Evolutionary conservation across 441 rosid species (phyloP).

Genomic region (Iberis amara): DNA sequence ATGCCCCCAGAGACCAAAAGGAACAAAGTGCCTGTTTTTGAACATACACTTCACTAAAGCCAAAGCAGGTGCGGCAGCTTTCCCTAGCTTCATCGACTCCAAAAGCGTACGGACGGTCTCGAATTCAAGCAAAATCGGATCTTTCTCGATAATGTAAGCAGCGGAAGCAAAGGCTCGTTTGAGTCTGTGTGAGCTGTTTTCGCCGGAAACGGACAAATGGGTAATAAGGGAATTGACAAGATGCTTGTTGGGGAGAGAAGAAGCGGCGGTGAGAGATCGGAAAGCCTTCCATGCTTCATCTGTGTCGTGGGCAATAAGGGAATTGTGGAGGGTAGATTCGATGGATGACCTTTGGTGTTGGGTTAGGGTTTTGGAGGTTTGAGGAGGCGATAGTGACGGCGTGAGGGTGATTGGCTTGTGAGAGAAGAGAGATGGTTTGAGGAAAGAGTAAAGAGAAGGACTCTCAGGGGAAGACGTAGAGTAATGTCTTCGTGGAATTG

Average conservation of each 20-base stretch:
- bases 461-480: conserved; percentile 43
- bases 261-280: conserved; percentile 53
- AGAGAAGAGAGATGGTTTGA: conserved; percentile 64
- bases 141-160: conserved; percentile 63
- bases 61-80: conserved; percentile 72
- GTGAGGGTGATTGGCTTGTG: conserved; percentile 34
- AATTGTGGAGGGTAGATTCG: conserved; percentile 54
- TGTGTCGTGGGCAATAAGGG: conserved; percentile 46
- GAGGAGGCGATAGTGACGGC: conserved; percentile 30
- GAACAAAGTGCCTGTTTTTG: conserved; percentile 72
- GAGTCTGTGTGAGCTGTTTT: conserved; percentile 47
- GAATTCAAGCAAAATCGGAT: conserved; percentile 50
- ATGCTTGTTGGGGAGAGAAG: conserved; percentile 50
- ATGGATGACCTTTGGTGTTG: conserved; percentile 40
- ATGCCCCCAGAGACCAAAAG: conserved; percentile 73
- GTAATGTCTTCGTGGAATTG: conserved; percentile 31
- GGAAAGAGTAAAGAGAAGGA: conserved; percentile 71
- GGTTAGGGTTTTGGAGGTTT: conserved; percentile 39
- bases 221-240: conserved; percentile 67
- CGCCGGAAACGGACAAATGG: conserved; percentile 36
- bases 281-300: conserved; percentile 87
- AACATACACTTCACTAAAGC: conserved; percentile 70
- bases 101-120: conserved; percentile 48
- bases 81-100: conserved; percentile 52
- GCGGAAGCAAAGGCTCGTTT: conserved; percentile 89